Percentiles rank a stretch among this genome's conserved stretches.
These are phyloP conservation scores for Bacterosira constricta DNA, from an alignment of 108 stramenopile genomes.

Conservation along the genomic window DNA sequence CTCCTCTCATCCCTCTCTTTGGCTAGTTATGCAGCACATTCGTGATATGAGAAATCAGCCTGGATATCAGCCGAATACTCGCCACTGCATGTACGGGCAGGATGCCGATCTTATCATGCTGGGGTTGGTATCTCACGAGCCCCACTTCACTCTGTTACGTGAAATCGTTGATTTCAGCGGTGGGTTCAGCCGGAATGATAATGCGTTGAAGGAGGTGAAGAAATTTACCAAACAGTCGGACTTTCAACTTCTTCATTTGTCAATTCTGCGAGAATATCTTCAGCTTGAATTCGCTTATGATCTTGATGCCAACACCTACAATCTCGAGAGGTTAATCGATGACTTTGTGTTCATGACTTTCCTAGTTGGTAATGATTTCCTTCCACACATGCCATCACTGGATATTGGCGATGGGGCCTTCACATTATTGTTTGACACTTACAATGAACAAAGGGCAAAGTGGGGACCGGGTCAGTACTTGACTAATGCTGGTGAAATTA, in stretches of 20 bases:
- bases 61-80: slow-evolving; percentile 87
- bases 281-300: slow-evolving; percentile 84
- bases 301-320: slow-evolving; percentile 42
- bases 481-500: slow-evolving; percentile 85
- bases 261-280: slow-evolving; percentile 95
- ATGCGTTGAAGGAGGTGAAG: slow-evolving; percentile 87
- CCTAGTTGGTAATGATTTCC: slow-evolving; percentile 97
- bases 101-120: slow-evolving; percentile 99
- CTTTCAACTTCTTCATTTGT: slow-evolving; percentile 97
- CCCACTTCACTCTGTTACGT: slow-evolving; percentile 95
- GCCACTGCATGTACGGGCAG: slow-evolving; percentile 99
- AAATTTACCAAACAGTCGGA: slow-evolving; percentile 94
- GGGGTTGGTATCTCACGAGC: slow-evolving; percentile 96
- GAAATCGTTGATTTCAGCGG: slow-evolving; percentile 94
- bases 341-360: slow-evolving; percentile 99
- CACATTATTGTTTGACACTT: slow-evolving; percentile 92
- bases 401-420: slow-evolving; percentile 97
- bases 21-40: slow-evolving; percentile 96
- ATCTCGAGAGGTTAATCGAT: slow-evolving; percentile 96
- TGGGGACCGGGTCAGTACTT: slow-evolving; percentile 93
- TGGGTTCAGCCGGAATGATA: slow-evolving; percentile 56
- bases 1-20: too few relatives aligned
- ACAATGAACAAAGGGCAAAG: slow-evolving; percentile 80
- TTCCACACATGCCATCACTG: slow-evolving; percentile 96
- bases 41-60: slow-evolving; percentile 85